Evolutionary conservation across 1,284 basidiomycete species (phyloP).

Genomic region (Trametes pubescens): DNA sequence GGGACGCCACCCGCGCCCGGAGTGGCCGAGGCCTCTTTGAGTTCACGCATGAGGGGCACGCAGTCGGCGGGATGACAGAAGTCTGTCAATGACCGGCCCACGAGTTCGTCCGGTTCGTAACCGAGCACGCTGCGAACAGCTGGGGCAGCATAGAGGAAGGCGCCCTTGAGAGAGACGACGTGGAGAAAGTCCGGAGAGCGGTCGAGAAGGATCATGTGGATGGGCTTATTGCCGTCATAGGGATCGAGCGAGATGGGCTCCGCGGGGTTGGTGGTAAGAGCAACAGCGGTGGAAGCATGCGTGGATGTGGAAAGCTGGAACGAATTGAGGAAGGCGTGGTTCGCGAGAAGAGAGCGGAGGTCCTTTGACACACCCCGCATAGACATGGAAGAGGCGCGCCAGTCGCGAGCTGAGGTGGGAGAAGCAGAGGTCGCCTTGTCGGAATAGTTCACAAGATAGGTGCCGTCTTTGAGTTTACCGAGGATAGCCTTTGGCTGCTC

Average conservation of each 20-base stretch:
- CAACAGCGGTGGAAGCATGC: constrained; percentile 36
- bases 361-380: constrained; percentile 50
- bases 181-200: constrained; percentile 83
- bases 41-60: constrained; percentile 90
- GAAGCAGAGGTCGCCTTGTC: constrained; percentile 29
- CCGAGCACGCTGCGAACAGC: constrained; percentile 80
- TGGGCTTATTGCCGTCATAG: constrained; percentile 52
- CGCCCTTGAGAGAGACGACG: constrained; percentile 93
- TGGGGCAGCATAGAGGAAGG: constrained; percentile 91
- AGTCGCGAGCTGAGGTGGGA: constrained; percentile 40
- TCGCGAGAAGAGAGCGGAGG: constrained; percentile 50
- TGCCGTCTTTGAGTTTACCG: constrained; percentile 78
- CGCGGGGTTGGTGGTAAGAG: constrained; percentile 32
- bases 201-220: constrained; percentile 76
- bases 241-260: constrained; percentile 35
- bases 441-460: constrained; percentile 67
- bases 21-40: constrained; percentile 79
- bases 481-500: constrained; percentile 88
- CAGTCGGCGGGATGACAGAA: constrained; percentile 91
- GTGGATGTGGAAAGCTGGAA: constrained; percentile 47
- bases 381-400: constrained; percentile 44
- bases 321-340: constrained; percentile 48
- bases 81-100: constrained; percentile 80
- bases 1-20: constrained; percentile 26
- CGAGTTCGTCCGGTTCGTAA: constrained; percentile 83